phyloP scores from a whole-genome alignment of 2,329 filamentous ascomycete species.

The Diaporthe vaccinii region DNA sequence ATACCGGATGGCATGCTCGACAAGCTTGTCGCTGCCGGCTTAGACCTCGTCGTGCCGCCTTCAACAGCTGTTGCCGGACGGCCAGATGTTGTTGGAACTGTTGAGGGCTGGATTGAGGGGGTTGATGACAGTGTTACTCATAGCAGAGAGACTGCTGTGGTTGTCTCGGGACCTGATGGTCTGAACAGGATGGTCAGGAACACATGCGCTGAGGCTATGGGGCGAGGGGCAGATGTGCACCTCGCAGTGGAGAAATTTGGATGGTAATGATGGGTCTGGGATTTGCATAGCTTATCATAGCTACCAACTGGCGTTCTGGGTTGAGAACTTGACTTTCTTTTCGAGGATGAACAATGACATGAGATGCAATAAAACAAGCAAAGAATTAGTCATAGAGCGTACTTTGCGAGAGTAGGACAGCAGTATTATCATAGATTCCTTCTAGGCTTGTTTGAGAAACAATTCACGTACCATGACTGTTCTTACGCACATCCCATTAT shows the following conservation, averaged over 20 bases:
- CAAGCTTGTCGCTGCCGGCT: conserved; percentile 62
- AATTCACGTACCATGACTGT: not conserved
- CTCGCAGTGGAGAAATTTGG: conserved; percentile 77
- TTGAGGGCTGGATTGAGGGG: conserved; percentile 54
- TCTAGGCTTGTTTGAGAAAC: not conserved
- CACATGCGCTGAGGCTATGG: conserved; percentile 63
- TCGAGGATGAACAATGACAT: not conserved
- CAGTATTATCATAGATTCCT: not conserved
- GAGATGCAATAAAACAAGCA: not conserved
- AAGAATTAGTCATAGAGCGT: not conserved
- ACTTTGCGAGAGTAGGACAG: not conserved
- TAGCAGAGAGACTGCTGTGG: conserved; percentile 59
- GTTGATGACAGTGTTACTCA: conserved; percentile 39
- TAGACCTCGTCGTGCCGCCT: conserved; percentile 66
- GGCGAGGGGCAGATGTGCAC: conserved; percentile 61
- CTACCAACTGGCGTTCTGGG: not conserved
- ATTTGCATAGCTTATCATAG: not conserved
- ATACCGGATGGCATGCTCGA: conserved; percentile 62
- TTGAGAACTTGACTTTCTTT: not conserved
- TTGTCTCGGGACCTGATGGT: conserved; percentile 73
- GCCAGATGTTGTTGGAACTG: conserved; percentile 62
- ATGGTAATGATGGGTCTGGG: conserved; percentile 59
- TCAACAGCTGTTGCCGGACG: conserved; percentile 67
- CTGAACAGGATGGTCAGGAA: conserved; percentile 74
- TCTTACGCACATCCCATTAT: not conserved